Evolutionary conservation across 345 rosid genomes (phyloP), one percentile per base, ranked within the genome.

Genomic region (Euphorbia tirucalli): DNA sequence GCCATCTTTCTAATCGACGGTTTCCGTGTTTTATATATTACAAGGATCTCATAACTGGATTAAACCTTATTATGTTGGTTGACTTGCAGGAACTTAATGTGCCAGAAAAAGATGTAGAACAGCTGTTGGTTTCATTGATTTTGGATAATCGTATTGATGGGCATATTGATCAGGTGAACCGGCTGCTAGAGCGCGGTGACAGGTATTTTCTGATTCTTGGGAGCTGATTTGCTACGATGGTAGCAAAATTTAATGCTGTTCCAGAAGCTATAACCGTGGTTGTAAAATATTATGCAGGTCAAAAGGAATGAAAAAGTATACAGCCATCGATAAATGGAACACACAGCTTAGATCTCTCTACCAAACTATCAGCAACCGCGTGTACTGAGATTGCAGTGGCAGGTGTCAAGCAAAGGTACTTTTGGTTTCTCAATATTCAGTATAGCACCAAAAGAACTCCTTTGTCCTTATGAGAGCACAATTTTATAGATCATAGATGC

Each of bases 151-250:
- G 97, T 13, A 89, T 96, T 49, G 95, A 91, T 31, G 98, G 98
- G 11, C 98, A 96, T 78, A 96, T 96, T 69, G 99, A 96, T 70
- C 98, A 96, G 83, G 97, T 96, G 77, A 96, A 96, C 82, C 84
- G 93, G 65, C 77, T 90, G 37, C 78, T 96, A 64, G 95, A 93
- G 83, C 97, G 97, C 66, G 92, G 96, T 8, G 92, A 90, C 86
- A 89, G 93, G 96, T 90, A 59, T 60, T 30, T 39, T 61, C 9
- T 49, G 11, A 7, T 27, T 46, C 6, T 39, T 77, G 62, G 31
- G 21, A 22, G 74, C 49, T 65, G 44, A 65, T 74, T 70, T 68
- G 19, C n/a, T 58, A 69, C 41, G 43, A 57, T 25, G 25, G 11
- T 27, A 7, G 2, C 49, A 56, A 41, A 13, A 11, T 27, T 3